phyloP scores from a whole-genome alignment of 805 yeast species.

The Wilhelminamyces savonicus region DNA sequence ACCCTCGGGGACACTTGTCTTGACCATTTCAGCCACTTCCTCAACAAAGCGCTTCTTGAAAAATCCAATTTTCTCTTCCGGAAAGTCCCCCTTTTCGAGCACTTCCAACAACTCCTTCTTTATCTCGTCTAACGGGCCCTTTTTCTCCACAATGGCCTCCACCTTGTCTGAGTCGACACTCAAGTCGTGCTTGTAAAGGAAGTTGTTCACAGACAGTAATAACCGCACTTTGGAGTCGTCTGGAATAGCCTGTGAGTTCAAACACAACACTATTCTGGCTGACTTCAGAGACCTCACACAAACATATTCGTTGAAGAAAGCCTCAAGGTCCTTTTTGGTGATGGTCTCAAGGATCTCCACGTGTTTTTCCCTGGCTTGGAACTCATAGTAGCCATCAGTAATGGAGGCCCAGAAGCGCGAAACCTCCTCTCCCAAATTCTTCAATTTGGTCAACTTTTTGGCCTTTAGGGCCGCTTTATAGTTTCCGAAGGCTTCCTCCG shows the following conservation, averaged over 20 bases:
- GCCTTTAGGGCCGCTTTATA: constrained; percentile 65
- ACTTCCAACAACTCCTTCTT: too few relatives aligned
- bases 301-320: constrained; percentile 46
- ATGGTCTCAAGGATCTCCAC: constrained; percentile 50
- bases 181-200: constrained; percentile 8
- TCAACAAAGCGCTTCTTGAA: background rate
- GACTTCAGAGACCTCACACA: constrained; percentile 7
- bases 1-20: constrained; percentile 19
- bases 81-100: too few relatives aligned
- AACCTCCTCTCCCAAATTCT: constrained; percentile 75
- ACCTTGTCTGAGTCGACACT: constrained; percentile 18
- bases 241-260: constrained; percentile 48
- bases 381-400: constrained; percentile 74
- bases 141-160: constrained; percentile 7
- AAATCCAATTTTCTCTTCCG: too few relatives aligned
- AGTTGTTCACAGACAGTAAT: too few relatives aligned
- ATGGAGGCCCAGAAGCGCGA: constrained; percentile 60
- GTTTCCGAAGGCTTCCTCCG: constrained; percentile 58
- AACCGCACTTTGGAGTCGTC: too few relatives aligned
- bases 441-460: constrained; percentile 62
- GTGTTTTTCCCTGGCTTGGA: constrained; percentile 49
- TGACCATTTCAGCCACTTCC: background rate
- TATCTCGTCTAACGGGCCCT: background rate
- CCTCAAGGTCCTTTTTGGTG: constrained; percentile 50
- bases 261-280: constrained; percentile 21